These are phyloP conservation scores for Penicillium sp. DNA, from an alignment of 2,329 filamentous ascomycete genomes.

Conservation along the genomic window DNA sequence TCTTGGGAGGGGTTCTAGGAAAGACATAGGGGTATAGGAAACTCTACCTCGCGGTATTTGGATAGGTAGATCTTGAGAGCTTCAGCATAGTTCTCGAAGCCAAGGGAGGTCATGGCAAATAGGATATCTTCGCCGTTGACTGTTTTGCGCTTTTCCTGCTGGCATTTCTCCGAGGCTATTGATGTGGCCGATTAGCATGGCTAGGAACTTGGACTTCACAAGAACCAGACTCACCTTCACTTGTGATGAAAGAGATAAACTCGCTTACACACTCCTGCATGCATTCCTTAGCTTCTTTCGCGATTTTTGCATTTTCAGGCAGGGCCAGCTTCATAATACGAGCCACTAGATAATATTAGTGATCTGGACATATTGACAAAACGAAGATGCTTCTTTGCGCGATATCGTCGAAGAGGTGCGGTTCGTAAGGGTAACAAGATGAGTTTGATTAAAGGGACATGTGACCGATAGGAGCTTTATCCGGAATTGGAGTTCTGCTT, in stretches of 20 bases:
- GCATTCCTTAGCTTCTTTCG: slow-evolving; percentile 98
- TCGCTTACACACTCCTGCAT: slow-evolving; percentile 99
- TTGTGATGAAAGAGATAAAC: slow-evolving; percentile 99
- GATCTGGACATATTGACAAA: slow-evolving; percentile 21
- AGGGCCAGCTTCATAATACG: slow-evolving; percentile 98
- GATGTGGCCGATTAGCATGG: slow-evolving; percentile 8
- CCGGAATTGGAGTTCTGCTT: not conserved
- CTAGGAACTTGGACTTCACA: not conserved
- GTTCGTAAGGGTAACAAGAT: not conserved
- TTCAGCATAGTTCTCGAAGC: slow-evolving; percentile 98
- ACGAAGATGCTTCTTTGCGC: not conserved
- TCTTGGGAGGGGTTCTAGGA: not conserved
- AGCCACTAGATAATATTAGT: slow-evolving; percentile 79
- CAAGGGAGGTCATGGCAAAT: slow-evolving; percentile 97
- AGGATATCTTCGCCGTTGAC: slow-evolving; percentile 98
- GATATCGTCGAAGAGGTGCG: not conserved
- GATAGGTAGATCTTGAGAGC: slow-evolving; percentile 97
- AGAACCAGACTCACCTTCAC: slow-evolving; percentile 70
- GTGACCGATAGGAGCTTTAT: not conserved
- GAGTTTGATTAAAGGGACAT: not conserved
- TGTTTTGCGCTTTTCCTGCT: slow-evolving; percentile 98
- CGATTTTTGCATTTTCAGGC: slow-evolving; percentile 97
- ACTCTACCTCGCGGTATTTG: slow-evolving; percentile 95
- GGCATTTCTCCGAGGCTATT: slow-evolving; percentile 95
- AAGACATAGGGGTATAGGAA: not conserved